phyloP scores from a whole-genome alignment of 257 asterid species.

The Solanum chmielewskii region DNA sequence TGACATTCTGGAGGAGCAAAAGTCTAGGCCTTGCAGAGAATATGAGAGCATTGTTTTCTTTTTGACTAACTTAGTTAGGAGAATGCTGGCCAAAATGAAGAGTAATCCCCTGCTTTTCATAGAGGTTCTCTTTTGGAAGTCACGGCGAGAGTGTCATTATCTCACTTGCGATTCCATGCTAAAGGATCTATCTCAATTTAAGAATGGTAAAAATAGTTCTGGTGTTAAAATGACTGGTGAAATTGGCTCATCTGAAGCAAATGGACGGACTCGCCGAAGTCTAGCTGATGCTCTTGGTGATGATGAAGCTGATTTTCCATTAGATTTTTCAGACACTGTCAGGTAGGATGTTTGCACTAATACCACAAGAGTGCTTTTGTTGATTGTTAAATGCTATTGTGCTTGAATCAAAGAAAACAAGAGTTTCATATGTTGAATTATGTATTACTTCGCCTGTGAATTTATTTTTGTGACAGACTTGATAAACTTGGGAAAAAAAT shows the following conservation, averaged over 20 bases:
- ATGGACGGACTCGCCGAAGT: slow-evolving; percentile 57
- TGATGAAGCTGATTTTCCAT: slow-evolving; percentile 54
- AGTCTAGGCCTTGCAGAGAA: slow-evolving; percentile 62
- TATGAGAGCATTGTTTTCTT: slow-evolving; percentile 65
- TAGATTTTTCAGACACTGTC: slow-evolving; percentile 8
- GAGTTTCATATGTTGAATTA: background rate
- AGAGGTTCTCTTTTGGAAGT: slow-evolving; percentile 73
- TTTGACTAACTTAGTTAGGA: slow-evolving; percentile 60
- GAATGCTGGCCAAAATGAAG: slow-evolving; percentile 89
- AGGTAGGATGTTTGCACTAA: background rate
- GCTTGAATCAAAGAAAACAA: background rate
- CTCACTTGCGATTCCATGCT: slow-evolving; percentile 72
- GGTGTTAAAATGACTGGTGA: slow-evolving; percentile 29
- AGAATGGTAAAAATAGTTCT: slow-evolving; percentile 20
- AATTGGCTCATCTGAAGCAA: slow-evolving; percentile 31
- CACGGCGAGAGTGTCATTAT: slow-evolving; percentile 69
- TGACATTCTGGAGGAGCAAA: slow-evolving; percentile 88
- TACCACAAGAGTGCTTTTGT: background rate
- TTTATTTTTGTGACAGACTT: background rate
- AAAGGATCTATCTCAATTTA: slow-evolving; percentile 46
- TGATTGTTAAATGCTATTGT: background rate
- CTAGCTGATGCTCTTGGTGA: slow-evolving; percentile 97
- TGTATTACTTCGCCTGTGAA: background rate
- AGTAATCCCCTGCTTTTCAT: slow-evolving; percentile 72
- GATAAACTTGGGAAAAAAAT: background rate